Base-by-base conservation (phyloP, 2,329 filamentous ascomycete genomes). In the Trichoderma atrobrunneum region DNA sequence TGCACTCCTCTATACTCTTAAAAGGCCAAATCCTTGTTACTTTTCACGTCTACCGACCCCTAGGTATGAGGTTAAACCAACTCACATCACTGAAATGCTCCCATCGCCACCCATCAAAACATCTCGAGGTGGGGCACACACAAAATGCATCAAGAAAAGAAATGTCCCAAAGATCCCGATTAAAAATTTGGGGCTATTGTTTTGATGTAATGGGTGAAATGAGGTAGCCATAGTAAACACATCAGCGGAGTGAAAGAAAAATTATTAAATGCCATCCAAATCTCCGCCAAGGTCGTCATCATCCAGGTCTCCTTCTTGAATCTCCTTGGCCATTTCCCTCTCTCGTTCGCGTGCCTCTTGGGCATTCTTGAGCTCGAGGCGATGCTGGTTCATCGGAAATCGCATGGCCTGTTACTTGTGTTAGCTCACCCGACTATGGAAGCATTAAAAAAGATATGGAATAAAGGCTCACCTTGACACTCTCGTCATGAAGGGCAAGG, bases 321-420 rank as follows among this genome's bases (percentile, higher is more conserved):
- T 98, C 86, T 99, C 96, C 87, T 98, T 98, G 74, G 95, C 96
- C 87, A 99, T 90, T 84, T 99, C 96, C 21, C 96, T 89, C 86
- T 99, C 96, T 24, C 96, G 89, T 82, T 99, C 96, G 65, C 96
- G 89, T n/a, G 96, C 96, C 84, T 99, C 97, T 82, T 98, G 95
- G 0, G 96, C 96, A 78, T 97, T 98, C 89, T 98, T 98, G 71
- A 99, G 88, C 84, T 99, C 96, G 71, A 98, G 87, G 21, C 96
- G 90, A 84, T 99, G 96, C 83, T 98, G 96, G 85, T 99, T 98
- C 95, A 98, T 98, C 3, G 96, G 96, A 84, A 98, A 99, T 70
- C 96, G 91, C 96, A 99, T 99, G 30, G 96, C 95, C 93, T 95
- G 66, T 32, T 60, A 26, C n/a, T 48, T 3, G 18, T 32, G 34